These are phyloP conservation scores for Fusarium sp. DNA, from an alignment of 2,329 filamentous ascomycete species.

Conservation along the genomic window DNA sequence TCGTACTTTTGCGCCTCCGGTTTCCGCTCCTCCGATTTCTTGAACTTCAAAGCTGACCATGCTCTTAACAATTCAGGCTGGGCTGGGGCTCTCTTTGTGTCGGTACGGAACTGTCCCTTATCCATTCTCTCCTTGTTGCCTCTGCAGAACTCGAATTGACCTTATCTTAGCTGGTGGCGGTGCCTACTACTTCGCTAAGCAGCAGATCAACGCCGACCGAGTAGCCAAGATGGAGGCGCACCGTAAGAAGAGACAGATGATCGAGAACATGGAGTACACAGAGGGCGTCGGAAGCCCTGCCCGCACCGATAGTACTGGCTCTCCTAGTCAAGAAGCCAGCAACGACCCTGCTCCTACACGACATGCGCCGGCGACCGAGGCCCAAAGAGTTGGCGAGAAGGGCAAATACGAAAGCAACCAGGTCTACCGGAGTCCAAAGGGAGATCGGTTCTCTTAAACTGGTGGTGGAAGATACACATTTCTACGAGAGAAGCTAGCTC, in stretches of 20 bases:
- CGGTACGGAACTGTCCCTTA: conserved; percentile 65
- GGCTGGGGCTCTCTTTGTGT: conserved; percentile 92
- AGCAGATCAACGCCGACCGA: conserved; percentile 92
- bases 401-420: conserved; percentile 88
- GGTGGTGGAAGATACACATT: background rate
- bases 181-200: conserved; percentile 97
- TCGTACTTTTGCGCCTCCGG: conserved; percentile 47
- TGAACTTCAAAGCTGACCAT: conserved; percentile 24
- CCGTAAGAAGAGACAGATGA: conserved; percentile 72
- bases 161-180: conserved; percentile 78
- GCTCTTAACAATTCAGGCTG: conserved; percentile 67
- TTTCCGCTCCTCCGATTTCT: conserved; percentile 12
- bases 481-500: conserved; percentile 15
- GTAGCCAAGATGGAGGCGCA: conserved; percentile 76
- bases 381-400: conserved; percentile 77
- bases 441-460: conserved; percentile 83
- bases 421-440: conserved; percentile 83
- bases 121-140: background rate
- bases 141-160: conserved; percentile 32
- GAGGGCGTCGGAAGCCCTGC: conserved; percentile 63
- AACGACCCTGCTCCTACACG: conserved; percentile 87
- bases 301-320: conserved; percentile 69
- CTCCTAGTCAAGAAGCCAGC: conserved; percentile 79
- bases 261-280: conserved; percentile 67
- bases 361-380: conserved; percentile 81